These are phyloP conservation scores for Apophysomyces elegans DNA, from an alignment of 371 early-diverging fungal genomes.

Conservation along the genomic window DNA sequence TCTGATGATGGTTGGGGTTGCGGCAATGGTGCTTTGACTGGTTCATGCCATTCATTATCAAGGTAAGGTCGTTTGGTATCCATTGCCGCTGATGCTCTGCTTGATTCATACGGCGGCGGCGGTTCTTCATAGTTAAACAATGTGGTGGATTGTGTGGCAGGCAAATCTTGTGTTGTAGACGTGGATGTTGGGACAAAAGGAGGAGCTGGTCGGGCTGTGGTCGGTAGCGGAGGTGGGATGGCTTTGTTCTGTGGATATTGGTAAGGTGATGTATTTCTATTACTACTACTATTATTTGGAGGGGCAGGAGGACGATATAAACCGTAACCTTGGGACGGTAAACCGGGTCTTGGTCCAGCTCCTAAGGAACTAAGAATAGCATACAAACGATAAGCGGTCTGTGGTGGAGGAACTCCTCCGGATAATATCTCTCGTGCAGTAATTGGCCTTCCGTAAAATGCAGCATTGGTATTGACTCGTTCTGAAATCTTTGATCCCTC, in stretches of 20 bases:
- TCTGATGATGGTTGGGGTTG: neutral
- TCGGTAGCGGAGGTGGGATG: neutral
- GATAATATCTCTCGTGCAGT: constrained; percentile 41
- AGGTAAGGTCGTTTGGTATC: constrained; percentile 9
- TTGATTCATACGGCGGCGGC: constrained; percentile 18
- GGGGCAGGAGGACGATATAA: too few species aligned
- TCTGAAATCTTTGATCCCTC: constrained; percentile 49
- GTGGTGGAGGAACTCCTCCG: constrained; percentile 29
- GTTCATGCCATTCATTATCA: neutral
- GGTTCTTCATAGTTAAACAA: constrained; percentile 15
- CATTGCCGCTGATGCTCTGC: constrained; percentile 4
- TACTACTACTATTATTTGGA: too few species aligned
- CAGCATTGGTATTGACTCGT: constrained; percentile 38
- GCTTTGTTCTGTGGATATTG: too few species aligned
- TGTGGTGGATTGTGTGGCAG: neutral
- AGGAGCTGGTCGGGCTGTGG: neutral
- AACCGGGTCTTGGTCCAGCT: constrained; percentile 32
- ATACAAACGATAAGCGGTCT: constrained; percentile 34
- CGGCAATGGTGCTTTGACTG: neutral
- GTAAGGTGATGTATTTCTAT: too few species aligned
- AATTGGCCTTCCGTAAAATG: constrained; percentile 41
- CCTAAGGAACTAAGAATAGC: constrained; percentile 31
- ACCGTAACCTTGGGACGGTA: constrained; percentile 6
- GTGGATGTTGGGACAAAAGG: constrained; percentile 8
- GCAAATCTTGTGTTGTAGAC: constrained; percentile 1